These are phyloP conservation scores for Chlamydomonas sp. DNA, from an alignment of 139 green algal genomes.

Conservation along the genomic window DNA sequence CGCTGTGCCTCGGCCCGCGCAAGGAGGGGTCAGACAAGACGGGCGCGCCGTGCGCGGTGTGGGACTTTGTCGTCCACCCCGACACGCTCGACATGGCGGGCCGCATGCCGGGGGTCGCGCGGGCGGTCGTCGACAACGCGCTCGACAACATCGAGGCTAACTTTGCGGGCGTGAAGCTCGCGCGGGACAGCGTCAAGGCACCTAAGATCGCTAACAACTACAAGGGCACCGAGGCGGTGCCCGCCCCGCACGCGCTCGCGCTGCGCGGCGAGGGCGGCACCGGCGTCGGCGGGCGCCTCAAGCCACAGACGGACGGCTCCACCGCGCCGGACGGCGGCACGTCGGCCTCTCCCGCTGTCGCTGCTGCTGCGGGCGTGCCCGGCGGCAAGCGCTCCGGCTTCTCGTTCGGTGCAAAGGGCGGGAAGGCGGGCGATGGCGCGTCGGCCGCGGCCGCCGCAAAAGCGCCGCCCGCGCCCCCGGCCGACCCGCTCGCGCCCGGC, in stretches of 20 bases:
- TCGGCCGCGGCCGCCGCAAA: no score
- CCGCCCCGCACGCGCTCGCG: conserved; percentile 1
- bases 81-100: conserved; percentile 26
- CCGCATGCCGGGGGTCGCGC: conserved; percentile 19
- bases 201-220: conserved; percentile 46
- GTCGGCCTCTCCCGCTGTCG: no score
- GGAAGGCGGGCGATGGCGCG: no score
- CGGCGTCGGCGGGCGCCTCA: background rate
- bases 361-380: no score
- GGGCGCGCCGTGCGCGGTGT: conserved; percentile 24
- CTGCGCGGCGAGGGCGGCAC: conserved; percentile 1
- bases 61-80: conserved; percentile 58
- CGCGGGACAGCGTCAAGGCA: conserved; percentile 24
- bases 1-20: conserved; percentile 15
- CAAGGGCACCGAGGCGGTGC: conserved; percentile 32
- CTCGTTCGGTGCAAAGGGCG: no score
- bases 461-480: no score
- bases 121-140: conserved; percentile 40
- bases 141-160: conserved; percentile 49
- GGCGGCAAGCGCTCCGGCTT: no score
- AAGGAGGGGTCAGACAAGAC: conserved; percentile 43
- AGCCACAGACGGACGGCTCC: background rate
- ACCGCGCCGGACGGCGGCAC: no score
- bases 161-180: conserved; percentile 17
- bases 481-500: no score